Base-by-base conservation (phyloP, 2,329 filamentous ascomycete species). In the Conoideocrella luteorostrata region DNA sequence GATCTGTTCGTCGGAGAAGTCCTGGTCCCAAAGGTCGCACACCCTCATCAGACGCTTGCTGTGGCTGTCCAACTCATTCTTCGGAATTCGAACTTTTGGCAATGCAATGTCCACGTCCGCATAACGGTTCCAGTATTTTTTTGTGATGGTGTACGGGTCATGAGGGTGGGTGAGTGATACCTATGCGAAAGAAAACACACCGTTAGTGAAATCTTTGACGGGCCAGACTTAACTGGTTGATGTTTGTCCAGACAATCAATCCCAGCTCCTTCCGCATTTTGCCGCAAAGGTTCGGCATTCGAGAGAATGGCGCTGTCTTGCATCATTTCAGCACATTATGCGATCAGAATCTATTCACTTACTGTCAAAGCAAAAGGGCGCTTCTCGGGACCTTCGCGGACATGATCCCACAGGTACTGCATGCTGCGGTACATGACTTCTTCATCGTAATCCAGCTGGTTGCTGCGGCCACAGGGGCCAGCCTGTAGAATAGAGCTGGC, bases 391-490 rank as follows among this genome's bases (percentile, higher is more conserved):
- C 86, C 84, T 60, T 88, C 78, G n/a, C 90, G 84, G 29, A 93
- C 87, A 58, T 94, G 84, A 64, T 95, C 86, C 66, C 91, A 95
- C 39, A 96, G 71, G 61, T 90, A 96, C 65, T 95, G 89, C 33
- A 82, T 86, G 40, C 87, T 86, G 65, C 84, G 87, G 71, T 86
- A 91, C 82, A 96, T 91, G 62, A 95, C 88, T 67, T 96, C 90
- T 67, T 95, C 90, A 57, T 96, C 90, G 56, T 91, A 96, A 63
- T 96, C 90, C 41, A 96, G 76, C 72, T 96, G 90, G 68, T 96
- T 96, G 67, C 88, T 95, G 52, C 89, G 80, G 32, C 94, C 84
- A 56, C 89, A 95, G 23, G 84, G 80, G 9, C 90, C 90, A 1
- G 90, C 90, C 64, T 96, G 88, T 57, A 91, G 72, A 54, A 96